Evolutionary conservation across 106 monocot species (phyloP), one percentile per base, ranked within the genome.

Genomic region (Allium sativum): DNA sequence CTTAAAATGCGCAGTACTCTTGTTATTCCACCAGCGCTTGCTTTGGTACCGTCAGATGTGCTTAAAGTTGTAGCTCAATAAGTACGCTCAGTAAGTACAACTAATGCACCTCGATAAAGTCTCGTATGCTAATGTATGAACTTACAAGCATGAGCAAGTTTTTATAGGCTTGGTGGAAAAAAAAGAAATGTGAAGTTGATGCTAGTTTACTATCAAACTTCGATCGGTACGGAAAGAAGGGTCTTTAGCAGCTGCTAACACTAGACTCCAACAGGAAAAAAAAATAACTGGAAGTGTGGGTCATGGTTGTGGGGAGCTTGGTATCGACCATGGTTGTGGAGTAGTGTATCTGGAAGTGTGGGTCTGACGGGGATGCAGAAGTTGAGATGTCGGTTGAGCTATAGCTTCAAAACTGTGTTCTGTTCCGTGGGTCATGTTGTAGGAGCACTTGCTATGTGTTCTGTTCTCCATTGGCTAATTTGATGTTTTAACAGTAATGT

Each of bases 111-210:
- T 44, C 17, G 2, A 63, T 50, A 18, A 13, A 61, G 31, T 13
- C 48, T 12, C 18, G n/a, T 31, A 44, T 31, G 44, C 40, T 17
- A 43, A 60, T 60, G 42, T 60, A 7, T 43, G 10, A 50, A 21
- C 22, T 13, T 57, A 45, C 11, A 42, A 43, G 10, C 12, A 21
- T 46, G 9, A 73, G 63, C 81, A 90, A 82, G 70, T 91, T 47
- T 68, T 92, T 60, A 59, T 61, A 66, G 71, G 73, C 15, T 48
- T 91, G 80, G 48, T 78, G 15, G 71, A 78, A 68, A 83, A n/a
- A 57, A 68, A 92, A 81, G 92, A 87, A 86, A 75, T 66, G 71
- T 40, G 87, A 92, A 45, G 83, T 87, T 6, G 73, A 92, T 53
- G 77, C 16, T 5, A 71, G 76, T 58, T 59, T 92, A 78, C 65